Base-by-base conservation (phyloP, 2,329 filamentous ascomycete species). In the Trichoderma endophyticum region DNA sequence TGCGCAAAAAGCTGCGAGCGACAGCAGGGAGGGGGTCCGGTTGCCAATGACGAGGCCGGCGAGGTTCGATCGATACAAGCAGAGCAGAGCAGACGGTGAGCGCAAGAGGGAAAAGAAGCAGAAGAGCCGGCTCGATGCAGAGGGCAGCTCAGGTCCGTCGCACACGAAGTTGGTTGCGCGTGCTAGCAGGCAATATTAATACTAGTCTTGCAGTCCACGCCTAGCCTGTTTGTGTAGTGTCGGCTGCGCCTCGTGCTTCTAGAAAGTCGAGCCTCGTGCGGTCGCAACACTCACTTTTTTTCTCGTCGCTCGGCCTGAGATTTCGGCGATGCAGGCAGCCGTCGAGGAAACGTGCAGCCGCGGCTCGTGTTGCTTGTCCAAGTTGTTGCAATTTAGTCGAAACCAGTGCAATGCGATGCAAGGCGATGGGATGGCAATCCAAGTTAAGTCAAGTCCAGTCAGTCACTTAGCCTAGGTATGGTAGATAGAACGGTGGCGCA, bases 201-300 rank as follows among this genome's bases (percentile, higher is more conserved):
- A 54, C 34, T 68, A 68, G 51, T 54, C 63, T 26, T 34, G 43
- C 63, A 43, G 34, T 28, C 63, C 28, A 24, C 30, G 15, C 24
- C 51, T 67, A 62, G 39, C 36, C 67, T 70, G 39, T 56, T 59
- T 51, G 54, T 69, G 64, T 63, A 60, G 70, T 72, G 54, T 72
- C 66, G 57, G 57, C 59, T 70, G 66, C 65, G 65, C 60, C 71
- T 64, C 71, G 71, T 70, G 71, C 71, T 72, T 72, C 71, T 72
- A 72, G 71, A 72, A 61, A 65, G 18, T 51, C 54, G 43, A 65
- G 59, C 65, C 70, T 65, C 28, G 57, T 18, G 54, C 39, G 9
- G 60, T 54, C 43, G 63, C 70, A 36, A 51, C 63, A 18, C 56
- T 26, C 65, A 32, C 36, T 32, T 59, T 56, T 62, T 30, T 54